phyloP scores from a whole-genome alignment of 306 rosid genomes.

The Inga laurina region DNA sequence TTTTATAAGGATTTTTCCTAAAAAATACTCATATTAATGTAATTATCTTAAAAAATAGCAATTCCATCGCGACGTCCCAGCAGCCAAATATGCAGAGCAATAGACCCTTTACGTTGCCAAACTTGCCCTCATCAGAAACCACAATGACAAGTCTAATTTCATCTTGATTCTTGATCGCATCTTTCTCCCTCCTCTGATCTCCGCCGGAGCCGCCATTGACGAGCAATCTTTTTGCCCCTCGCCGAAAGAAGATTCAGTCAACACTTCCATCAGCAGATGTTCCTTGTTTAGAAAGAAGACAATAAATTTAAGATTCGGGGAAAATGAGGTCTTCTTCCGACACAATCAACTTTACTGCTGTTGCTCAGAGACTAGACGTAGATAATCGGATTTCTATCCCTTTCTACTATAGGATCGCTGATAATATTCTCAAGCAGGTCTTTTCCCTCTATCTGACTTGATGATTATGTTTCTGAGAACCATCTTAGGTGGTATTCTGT shows the following conservation, averaged over 20 bases:
- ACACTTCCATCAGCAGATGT: background rate
- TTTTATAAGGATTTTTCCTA: too few relatives aligned
- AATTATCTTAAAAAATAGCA: background rate
- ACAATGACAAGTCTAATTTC: slow-evolving; percentile 35
- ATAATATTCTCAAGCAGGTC: slow-evolving; percentile 89
- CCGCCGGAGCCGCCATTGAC: slow-evolving; percentile 46
- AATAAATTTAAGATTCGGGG: slow-evolving; percentile 4
- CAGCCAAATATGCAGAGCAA: background rate
- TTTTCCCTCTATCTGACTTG: background rate
- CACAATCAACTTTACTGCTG: slow-evolving; percentile 66
- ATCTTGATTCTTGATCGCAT: background rate
- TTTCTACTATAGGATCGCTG: slow-evolving; percentile 80
- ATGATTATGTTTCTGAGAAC: background rate
- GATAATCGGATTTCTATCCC: slow-evolving; percentile 83
- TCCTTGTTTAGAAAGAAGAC: slow-evolving; percentile 27
- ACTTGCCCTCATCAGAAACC: slow-evolving; percentile 37
- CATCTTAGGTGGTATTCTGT: background rate
- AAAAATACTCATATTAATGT: too few relatives aligned
- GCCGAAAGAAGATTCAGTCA: slow-evolving; percentile 9
- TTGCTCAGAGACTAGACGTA: slow-evolving; percentile 69
- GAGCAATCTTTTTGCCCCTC: slow-evolving; percentile 26
- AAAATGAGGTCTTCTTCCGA: slow-evolving; percentile 68
- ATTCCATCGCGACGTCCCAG: background rate
- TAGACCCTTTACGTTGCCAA: slow-evolving; percentile 24
- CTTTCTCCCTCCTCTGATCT: slow-evolving; percentile 25